Conservation (phyloP, 208 protist genomes). For the Trypanosoma brucei region DNA sequence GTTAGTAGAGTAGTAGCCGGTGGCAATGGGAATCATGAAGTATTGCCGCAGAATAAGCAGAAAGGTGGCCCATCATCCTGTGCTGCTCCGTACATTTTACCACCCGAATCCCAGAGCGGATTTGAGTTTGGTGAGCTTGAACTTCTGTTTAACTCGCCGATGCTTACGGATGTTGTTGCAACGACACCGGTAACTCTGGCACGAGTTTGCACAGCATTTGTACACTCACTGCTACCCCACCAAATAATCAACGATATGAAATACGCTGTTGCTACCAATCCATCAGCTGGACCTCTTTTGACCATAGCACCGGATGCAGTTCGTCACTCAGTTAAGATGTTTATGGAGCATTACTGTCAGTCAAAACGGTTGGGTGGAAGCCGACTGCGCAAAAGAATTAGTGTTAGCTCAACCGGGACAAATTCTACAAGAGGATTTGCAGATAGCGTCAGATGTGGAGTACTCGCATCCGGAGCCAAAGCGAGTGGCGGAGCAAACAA, state of each 20-base stretch:
- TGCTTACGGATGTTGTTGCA: conserved; percentile 14
- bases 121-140: conserved; percentile 16
- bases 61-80: background rate
- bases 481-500: too few relatives aligned
- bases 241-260: conserved; percentile 7
- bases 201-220: conserved; percentile 9
- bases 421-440: background rate
- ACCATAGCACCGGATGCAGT: background rate
- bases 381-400: background rate
- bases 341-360: background rate
- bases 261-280: background rate
- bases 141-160: conserved; percentile 8
- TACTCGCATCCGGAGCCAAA: too few relatives aligned
- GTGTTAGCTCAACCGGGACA: background rate
- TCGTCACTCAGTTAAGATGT: background rate
- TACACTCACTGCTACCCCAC: conserved; percentile 4
- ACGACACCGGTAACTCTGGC: conserved; percentile 7
- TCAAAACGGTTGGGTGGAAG: background rate
- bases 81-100: background rate
- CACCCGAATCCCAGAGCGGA: conserved; percentile 1
- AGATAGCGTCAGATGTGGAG: too few relatives aligned
- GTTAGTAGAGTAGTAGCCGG: conserved; percentile 18
- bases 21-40: background rate
- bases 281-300: background rate
- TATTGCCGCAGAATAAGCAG: too few relatives aligned